Evolutionary conservation across 164 flowering plant genomes (phyloP).

Genomic region (Tetrastigma voinierianum): DNA sequence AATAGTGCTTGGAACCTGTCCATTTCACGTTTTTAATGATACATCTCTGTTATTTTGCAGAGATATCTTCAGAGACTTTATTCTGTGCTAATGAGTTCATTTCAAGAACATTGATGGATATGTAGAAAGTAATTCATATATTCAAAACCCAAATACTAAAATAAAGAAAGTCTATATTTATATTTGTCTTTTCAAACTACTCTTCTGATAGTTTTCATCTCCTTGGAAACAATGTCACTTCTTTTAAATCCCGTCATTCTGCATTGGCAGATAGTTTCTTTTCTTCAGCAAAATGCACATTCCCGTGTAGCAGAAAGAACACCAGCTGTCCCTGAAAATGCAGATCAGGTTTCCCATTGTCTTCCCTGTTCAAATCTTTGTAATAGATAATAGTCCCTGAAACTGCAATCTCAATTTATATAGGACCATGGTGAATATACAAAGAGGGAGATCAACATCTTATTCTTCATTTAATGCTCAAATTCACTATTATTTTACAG

Average conservation of each 20-base stretch:
- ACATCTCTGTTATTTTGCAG: too few relatives aligned
- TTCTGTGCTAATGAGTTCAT: too few relatives aligned
- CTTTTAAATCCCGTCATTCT: slow-evolving; percentile 1
- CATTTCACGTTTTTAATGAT: too few relatives aligned
- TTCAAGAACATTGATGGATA: too few relatives aligned
- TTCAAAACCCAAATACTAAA: too few relatives aligned
- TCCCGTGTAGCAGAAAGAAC: slow-evolving; percentile 83
- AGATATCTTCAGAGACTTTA: too few relatives aligned
- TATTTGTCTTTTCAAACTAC: too few relatives aligned
- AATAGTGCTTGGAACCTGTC: too few relatives aligned
- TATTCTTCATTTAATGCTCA: slow-evolving; percentile 3
- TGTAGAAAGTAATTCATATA: too few relatives aligned
- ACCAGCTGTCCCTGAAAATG: slow-evolving; percentile 94
- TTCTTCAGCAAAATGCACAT: slow-evolving; percentile 97
- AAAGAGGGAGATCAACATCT: not conserved
- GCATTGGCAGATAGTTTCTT: slow-evolving; percentile 72
- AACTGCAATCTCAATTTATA: not conserved
- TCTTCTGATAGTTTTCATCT: not conserved
- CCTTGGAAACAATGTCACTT: not conserved
- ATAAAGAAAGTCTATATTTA: too few relatives aligned
- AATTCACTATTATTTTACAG: slow-evolving; percentile 34
- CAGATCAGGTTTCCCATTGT: slow-evolving; percentile 72
- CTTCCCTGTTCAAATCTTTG: not conserved
- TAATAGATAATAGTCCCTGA: not conserved
- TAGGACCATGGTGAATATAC: not conserved